phyloP scores from a whole-genome alignment of 495 filamentous ascomycete species.

The Eremomyces bilateralis region DNA sequence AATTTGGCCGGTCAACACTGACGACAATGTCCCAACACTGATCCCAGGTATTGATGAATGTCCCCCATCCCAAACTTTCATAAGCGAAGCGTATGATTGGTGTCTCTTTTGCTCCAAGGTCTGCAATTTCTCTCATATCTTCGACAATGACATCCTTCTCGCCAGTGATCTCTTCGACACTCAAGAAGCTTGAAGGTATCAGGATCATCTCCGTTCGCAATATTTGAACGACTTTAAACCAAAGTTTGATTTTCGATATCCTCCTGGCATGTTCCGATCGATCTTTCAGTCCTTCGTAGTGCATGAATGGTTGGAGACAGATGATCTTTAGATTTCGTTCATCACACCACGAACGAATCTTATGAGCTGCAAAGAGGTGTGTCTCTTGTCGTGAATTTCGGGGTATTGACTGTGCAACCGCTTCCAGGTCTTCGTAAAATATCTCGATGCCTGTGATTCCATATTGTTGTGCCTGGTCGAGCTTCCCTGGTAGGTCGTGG shows the following conservation, averaged over 20 bases:
- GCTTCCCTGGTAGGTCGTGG: conserved; percentile 38
- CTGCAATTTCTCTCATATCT: conserved; percentile 43
- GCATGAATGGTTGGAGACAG: conserved; percentile 57
- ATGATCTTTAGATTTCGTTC: conserved; percentile 37
- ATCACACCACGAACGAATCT: conserved; percentile 33
- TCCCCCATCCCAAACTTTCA: conserved; percentile 57
- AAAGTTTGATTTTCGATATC: conserved; percentile 41
- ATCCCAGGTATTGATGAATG: conserved; percentile 52
- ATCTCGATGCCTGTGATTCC: conserved; percentile 56
- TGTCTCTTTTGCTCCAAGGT: conserved; percentile 30
- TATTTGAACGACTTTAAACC: conserved; percentile 43
- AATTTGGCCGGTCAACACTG: conserved; percentile 44
- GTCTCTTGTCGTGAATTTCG: conserved; percentile 12
- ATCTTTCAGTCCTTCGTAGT: conserved; percentile 58
- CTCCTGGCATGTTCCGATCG: conserved; percentile 32
- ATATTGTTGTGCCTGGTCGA: conserved; percentile 39
- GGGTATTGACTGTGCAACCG: conserved; percentile 24
- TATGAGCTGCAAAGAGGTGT: conserved; percentile 29
- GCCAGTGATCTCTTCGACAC: conserved; percentile 30
- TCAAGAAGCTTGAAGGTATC: conserved; percentile 52
- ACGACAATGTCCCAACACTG: conserved; percentile 44
- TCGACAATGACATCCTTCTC: conserved; percentile 35
- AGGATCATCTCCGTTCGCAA: conserved; percentile 50
- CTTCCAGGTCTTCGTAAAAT: conserved; percentile 59
- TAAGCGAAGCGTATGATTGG: conserved; percentile 52